These are phyloP conservation scores for Lipomyces yamanashiensis DNA, from an alignment of 805 yeast species.

Conservation along the genomic window DNA sequence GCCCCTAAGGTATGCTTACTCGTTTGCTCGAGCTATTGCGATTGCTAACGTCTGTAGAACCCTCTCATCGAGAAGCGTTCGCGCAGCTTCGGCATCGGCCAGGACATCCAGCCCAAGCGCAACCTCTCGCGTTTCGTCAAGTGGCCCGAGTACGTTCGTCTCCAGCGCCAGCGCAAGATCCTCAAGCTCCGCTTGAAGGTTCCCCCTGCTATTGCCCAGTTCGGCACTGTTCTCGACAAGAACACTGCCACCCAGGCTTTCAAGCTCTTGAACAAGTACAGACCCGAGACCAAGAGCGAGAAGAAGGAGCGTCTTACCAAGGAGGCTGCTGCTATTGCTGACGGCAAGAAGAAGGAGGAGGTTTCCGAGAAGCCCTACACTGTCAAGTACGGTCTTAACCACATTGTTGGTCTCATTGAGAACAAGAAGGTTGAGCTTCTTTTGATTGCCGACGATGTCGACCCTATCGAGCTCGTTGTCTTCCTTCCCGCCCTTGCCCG, in stretches of 20 bases:
- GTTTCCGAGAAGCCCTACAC: constrained; percentile 96
- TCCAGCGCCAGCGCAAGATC: constrained; percentile 99
- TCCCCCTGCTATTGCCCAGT: constrained; percentile 98
- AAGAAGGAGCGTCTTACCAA: constrained; percentile 98
- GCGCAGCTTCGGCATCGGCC: constrained; percentile 96
- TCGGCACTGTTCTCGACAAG: constrained; percentile 95
- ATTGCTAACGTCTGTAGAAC: constrained; percentile 52
- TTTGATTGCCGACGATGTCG: constrained; percentile 97
- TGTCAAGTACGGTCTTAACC: constrained; percentile 98
- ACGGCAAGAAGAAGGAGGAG: constrained; percentile 96
- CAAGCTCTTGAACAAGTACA: constrained; percentile 98
- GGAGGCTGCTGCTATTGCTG: constrained; percentile 99
- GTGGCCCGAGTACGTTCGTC: constrained; percentile 98
- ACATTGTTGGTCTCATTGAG: constrained; percentile 95
- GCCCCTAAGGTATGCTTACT: constrained; percentile 49
- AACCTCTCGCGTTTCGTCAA: constrained; percentile 96
- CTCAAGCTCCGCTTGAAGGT: constrained; percentile 95
- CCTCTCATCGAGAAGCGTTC: constrained; percentile 90
- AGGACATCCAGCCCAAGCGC: constrained; percentile 89
- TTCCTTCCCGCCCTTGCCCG: constrained; percentile 98
- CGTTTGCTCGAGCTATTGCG: not conserved
- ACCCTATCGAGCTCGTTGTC: constrained; percentile 96
- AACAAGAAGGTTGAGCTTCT: constrained; percentile 98
- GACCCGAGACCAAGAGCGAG: constrained; percentile 97
- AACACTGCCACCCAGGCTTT: constrained; percentile 97